Percentiles rank a stretch among this genome's conserved stretches.
These are phyloP conservation scores for Pyricularia sp. DNA, from an alignment of 2,329 filamentous ascomycete genomes.

Conservation along the genomic window DNA sequence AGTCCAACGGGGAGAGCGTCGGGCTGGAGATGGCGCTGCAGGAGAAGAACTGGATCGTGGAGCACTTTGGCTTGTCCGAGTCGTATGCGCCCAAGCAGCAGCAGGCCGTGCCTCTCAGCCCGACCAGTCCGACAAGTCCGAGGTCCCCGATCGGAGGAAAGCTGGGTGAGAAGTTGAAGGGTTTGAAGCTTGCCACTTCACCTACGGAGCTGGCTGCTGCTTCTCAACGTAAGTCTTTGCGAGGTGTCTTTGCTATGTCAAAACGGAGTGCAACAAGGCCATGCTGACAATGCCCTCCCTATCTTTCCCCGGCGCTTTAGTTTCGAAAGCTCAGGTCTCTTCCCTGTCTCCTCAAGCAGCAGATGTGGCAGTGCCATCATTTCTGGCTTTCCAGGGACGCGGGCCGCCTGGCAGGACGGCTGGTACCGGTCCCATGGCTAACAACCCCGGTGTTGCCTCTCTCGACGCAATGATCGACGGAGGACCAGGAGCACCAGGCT, in stretches of 20 bases:
- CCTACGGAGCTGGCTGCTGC: conserved; percentile 51
- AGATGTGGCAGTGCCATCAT: conserved; percentile 54
- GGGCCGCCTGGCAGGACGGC: neutral
- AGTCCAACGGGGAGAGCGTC: conserved; percentile 68
- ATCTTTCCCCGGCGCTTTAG: conserved; percentile 10
- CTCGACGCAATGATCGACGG: conserved; percentile 30
- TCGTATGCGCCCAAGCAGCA: conserved; percentile 11
- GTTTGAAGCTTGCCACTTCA: conserved; percentile 68
- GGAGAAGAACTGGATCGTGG: conserved; percentile 78
- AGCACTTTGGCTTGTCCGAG: conserved; percentile 60
- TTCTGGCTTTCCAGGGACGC: conserved; percentile 46
- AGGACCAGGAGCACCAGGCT: conserved; percentile 4
- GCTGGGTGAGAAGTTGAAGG: conserved; percentile 70
- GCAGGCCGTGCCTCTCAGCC: conserved; percentile 16
- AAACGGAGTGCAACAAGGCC: neutral
- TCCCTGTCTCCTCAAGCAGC: conserved; percentile 50
- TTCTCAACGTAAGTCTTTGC: conserved; percentile 35
- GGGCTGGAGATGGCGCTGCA: conserved; percentile 75
- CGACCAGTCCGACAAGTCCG: conserved; percentile 39
- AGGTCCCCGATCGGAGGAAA: conserved; percentile 58
- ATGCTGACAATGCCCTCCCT: conserved; percentile 5
- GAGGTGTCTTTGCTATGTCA: neutral
- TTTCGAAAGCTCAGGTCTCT: conserved; percentile 10
- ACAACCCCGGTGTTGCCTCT: conserved; percentile 20
- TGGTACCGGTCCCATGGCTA: neutral